phyloP scores from a whole-genome alignment of 345 rosid genomes.

The Eucalyptus cladocalyx region DNA sequence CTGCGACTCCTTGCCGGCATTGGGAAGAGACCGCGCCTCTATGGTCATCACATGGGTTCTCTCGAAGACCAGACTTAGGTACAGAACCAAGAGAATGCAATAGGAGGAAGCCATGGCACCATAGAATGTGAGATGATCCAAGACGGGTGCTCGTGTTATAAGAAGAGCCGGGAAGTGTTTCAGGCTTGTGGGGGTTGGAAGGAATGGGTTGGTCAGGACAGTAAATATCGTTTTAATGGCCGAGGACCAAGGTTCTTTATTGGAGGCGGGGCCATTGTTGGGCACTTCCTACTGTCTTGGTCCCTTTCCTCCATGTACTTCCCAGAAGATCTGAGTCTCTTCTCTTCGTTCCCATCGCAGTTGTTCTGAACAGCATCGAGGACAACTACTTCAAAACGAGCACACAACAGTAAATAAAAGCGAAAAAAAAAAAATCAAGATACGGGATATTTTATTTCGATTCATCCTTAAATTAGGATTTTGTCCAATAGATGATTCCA shows the following conservation, averaged over 20 bases:
- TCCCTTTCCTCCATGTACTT: background rate
- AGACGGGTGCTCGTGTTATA: background rate
- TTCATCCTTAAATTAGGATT: background rate
- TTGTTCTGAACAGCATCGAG: background rate
- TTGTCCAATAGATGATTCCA: background rate
- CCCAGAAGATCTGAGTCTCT: background rate
- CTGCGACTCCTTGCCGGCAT: background rate
- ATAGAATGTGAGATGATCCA: background rate
- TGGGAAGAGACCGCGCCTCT: background rate
- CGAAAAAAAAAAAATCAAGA: background rate
- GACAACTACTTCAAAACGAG: background rate
- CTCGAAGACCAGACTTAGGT: background rate
- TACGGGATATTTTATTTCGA: fast-evolving
- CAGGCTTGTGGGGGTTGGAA: background rate
- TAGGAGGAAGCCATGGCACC: background rate
- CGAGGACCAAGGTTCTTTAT: background rate
- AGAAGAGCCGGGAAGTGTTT: background rate
- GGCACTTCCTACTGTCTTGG: background rate
- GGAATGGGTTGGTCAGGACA: background rate
- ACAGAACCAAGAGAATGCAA: background rate
- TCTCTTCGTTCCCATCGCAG: background rate
- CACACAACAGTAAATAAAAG: background rate
- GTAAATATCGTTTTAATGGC: background rate
- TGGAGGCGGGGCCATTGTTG: background rate
- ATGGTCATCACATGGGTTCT: background rate